Conservation (phyloP, 305 asterid species). For the Solanum hybrid region DNA sequence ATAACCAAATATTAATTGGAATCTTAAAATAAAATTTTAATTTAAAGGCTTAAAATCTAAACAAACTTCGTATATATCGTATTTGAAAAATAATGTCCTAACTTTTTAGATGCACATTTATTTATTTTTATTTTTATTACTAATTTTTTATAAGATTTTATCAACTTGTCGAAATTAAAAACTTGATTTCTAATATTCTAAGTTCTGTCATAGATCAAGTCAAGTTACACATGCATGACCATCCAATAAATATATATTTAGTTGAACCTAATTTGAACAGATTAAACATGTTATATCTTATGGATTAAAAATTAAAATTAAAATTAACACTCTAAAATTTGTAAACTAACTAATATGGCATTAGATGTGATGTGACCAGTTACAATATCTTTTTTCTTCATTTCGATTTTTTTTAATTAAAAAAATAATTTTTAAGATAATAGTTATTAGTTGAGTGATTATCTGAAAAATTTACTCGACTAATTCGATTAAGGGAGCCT, state of each 20-base stretch:
- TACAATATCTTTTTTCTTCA: background rate
- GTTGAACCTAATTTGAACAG: background rate
- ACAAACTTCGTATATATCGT: no score
- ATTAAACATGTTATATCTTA: background rate
- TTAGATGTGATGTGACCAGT: background rate
- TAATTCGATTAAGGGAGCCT: background rate
- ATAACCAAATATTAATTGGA: no score
- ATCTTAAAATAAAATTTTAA: no score
- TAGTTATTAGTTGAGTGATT: background rate
- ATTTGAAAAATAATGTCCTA: no score
- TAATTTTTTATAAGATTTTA: background rate
- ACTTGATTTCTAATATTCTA: background rate
- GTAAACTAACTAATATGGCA: background rate
- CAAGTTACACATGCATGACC: background rate
- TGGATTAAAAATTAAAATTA: no score
- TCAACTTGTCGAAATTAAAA: background rate
- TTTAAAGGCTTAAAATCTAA: no score
- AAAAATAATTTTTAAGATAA: no score
- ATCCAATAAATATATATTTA: background rate
- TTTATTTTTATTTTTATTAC: no score
- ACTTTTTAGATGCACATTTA: no score
- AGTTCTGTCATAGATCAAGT: no score
- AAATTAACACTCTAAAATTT: background rate
- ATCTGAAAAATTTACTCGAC: no score
- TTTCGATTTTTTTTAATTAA: background rate